phyloP scores from a whole-genome alignment of 2,329 filamentous ascomycete species.

The Trichoderma sp. region DNA sequence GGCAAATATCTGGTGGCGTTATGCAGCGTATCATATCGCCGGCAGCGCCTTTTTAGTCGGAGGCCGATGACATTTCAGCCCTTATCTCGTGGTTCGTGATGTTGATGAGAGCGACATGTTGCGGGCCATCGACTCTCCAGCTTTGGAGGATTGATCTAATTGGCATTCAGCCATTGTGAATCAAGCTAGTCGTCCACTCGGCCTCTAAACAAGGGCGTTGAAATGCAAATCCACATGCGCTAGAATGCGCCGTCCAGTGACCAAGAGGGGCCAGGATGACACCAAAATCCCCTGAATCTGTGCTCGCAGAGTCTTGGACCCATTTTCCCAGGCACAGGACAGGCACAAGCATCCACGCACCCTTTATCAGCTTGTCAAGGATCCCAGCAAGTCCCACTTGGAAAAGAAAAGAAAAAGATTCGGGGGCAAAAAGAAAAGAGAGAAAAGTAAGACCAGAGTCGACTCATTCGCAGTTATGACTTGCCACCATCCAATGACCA shows the following conservation, averaged over 20 bases:
- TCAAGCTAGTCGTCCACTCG: not conserved
- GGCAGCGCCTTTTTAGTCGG: not conserved
- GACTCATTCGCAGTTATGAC: not conserved
- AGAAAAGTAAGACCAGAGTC: not conserved
- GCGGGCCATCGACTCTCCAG: not conserved
- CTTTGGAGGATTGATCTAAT: not conserved
- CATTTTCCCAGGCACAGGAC: not conserved
- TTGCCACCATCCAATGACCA: not conserved
- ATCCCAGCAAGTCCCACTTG: conserved; percentile 8
- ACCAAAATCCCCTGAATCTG: conserved; percentile 12
- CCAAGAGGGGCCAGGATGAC: conserved; percentile 12
- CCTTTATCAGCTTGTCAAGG: not conserved
- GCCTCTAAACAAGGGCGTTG: not conserved
- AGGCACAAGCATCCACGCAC: not conserved
- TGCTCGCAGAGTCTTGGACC: not conserved
- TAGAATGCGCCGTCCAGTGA: not conserved
- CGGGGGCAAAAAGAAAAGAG: not conserved
- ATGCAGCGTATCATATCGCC: not conserved
- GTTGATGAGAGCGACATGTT: not conserved
- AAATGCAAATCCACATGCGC: not conserved
- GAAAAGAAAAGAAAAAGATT: not conserved
- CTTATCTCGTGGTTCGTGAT: not conserved
- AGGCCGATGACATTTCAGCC: not conserved
- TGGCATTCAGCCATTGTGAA: not conserved
- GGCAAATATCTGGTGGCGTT: not conserved